Base-by-base conservation (phyloP, 257 asterid species). In the Solanum medicagineum region DNA sequence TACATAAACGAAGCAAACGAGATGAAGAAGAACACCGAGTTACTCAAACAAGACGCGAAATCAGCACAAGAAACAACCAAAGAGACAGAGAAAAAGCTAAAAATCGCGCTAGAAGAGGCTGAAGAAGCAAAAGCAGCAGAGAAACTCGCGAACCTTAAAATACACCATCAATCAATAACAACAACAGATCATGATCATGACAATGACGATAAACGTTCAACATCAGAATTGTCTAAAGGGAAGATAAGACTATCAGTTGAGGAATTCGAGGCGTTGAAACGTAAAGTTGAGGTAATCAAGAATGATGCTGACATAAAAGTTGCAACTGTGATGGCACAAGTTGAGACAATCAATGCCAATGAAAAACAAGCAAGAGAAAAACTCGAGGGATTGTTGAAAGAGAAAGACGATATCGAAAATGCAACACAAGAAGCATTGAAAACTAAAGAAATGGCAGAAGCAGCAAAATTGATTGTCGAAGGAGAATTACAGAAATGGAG, bases 361-460 rank as follows among this genome's bases (percentile, higher is more conserved):
- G 95, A 96, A 87, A 87, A 92, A 20, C 98, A 96, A 87, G 96
- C 96, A 1, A 83, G 92, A 10, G 87, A 92, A 89, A 91, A 91
- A 87, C 82, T 95, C 45, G 93, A 94, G 86, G 87, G 88, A 40
- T 88, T 85, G 0, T 87, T 84, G 86, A 95, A 95, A 88, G 98
- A 96, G 86, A 92, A 92, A 1, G 93, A 90, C 83, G 94, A 90
- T 62, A 86, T 90, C 87, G 92, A 91, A 90, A 87, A 88, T n/a
- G 92, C 92, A 10, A 93, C 97, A 20, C 88, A 83, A 45, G 97
- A 91, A 83, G 97, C 97, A 1, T 12, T 93, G 79, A 93, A 84
- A 90, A 93, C 88, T 86, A 97, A 97, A 53, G 97, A 95, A 83
- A 94, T 90, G 97, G 97, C 99, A 0, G 99, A 94, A 86, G 95